Evolutionary conservation across 129 eudicot species (phyloP).

Genomic region (Chrysanthemum lavandulifolium): DNA sequence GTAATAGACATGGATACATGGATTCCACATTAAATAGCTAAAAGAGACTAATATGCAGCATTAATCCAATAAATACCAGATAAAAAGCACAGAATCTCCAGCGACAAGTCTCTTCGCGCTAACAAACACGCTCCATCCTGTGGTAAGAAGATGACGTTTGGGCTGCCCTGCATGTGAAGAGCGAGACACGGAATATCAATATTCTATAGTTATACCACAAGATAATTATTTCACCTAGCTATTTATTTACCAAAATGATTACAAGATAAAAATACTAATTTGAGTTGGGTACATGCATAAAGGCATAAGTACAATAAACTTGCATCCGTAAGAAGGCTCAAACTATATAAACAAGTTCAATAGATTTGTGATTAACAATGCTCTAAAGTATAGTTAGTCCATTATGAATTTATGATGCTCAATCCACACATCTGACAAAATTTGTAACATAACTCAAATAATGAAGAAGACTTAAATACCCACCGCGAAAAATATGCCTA

Average conservation of each 20-base stretch:
- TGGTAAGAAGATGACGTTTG: constrained; percentile 95
- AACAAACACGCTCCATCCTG: constrained; percentile 99
- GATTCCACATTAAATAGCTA: constrained; percentile 2
- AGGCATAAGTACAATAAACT: no score
- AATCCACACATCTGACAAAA: not conserved
- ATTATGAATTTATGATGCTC: not conserved
- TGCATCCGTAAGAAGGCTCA: no score
- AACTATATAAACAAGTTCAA: no score
- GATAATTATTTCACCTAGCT: no score
- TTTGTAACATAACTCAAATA: not conserved
- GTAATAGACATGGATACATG: not conserved
- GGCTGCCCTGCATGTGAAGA: constrained; percentile 81
- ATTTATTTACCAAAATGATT: no score
- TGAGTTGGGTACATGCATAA: no score
- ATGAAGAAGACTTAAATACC: constrained; percentile 12
- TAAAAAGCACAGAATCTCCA: constrained; percentile 97
- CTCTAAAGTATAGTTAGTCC: not conserved
- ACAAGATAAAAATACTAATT: no score
- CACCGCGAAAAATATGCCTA: constrained; percentile 85
- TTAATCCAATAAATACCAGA: constrained; percentile 54
- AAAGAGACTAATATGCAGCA: not conserved
- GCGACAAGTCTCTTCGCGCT: constrained; percentile 99
- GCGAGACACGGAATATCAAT: constrained; percentile 1
- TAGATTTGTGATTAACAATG: no score
- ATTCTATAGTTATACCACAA: not conserved